Evolutionary conservation across 2,329 filamentous ascomycete genomes (phyloP), one percentile per base, ranked within the genome.

Genomic region (Sclerotinia nivalis): DNA sequence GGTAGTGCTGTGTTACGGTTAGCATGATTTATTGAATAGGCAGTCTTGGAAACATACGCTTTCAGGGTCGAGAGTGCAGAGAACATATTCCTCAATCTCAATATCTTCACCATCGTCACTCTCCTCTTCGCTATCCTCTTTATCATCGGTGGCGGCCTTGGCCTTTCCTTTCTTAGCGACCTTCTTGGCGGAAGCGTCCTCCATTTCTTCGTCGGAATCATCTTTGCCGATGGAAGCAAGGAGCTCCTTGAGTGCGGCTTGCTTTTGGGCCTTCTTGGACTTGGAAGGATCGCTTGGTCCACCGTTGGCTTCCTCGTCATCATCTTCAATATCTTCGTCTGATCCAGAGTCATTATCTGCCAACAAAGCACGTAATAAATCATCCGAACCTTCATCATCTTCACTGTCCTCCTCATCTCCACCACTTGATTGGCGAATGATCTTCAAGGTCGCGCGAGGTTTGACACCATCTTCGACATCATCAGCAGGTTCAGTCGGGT

Each of bases 31-130:
- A 22, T 37, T 62, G 31, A 18, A 25, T 15, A 47, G 56, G 43
- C 52, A 43, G 59, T 43, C 12, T 60, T 47, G 55, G 69, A 72
- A 69, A 79, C 87, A 80, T 89, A 97, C 96, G 84, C 91, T 92
- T 81, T 93, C 89, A 45, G 94, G 92, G 83, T 98, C 94, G 68
- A 99, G 88, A 72, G 96, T 99, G 88, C 96, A 99, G 77, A 99
- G 84, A 76, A 98, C 93, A 77, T 92, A 93, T 84, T 97, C 92
- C 81, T 97, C 93, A 67, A 95, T 84, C 78, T 93, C 88, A 67
- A 87, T 81, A 37, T 86, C 87, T 55, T 88, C 87, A 9, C 86
- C 87, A 71, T 91, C 87, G 45, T 88, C 87, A 18, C 87, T 84
- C 2, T 87, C 85, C 45, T 86, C 84, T 50, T 84, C 83, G 3